Conservation (phyloP, 208 protist species). For the Trypanosoma conorhini region DNA sequence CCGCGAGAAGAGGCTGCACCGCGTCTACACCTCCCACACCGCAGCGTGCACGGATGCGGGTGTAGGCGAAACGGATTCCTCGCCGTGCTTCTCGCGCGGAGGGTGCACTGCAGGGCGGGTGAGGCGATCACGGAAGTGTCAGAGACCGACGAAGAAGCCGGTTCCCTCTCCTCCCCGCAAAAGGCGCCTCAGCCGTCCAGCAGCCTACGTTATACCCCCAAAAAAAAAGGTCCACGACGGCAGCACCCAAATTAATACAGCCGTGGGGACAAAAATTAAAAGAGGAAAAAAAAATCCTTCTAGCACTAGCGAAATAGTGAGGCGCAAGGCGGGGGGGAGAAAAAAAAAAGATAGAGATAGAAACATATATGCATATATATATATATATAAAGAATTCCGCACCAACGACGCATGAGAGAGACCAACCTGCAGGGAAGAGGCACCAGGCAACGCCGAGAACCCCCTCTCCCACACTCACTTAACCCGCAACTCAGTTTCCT, state of each 20-base stretch:
- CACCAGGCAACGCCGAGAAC: not conserved
- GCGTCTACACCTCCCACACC: not conserved
- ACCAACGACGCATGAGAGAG: not conserved
- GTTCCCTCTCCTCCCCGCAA: too few species aligned
- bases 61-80: too few species aligned
- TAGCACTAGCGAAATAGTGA: not conserved
- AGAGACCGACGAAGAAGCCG: too few species aligned
- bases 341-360: not conserved
- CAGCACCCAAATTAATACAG: not conserved
- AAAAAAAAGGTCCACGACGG: not conserved
- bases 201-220: not conserved
- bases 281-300: conserved; percentile 9
- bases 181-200: not conserved
- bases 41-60: not conserved
- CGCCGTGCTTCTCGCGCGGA: too few species aligned
- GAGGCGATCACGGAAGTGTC: too few species aligned
- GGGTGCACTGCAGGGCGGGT: too few species aligned
- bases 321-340: not conserved
- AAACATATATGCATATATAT: conserved; percentile 7
- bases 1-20: not conserved
- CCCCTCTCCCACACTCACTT: not conserved
- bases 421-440: not conserved
- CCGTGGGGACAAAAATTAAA: not conserved
- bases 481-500: not conserved
- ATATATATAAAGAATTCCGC: too few species aligned